Evolutionary conservation across 495 filamentous ascomycete species (phyloP), one percentile per base, ranked within the genome.

Genomic region (Podospora anserina): DNA sequence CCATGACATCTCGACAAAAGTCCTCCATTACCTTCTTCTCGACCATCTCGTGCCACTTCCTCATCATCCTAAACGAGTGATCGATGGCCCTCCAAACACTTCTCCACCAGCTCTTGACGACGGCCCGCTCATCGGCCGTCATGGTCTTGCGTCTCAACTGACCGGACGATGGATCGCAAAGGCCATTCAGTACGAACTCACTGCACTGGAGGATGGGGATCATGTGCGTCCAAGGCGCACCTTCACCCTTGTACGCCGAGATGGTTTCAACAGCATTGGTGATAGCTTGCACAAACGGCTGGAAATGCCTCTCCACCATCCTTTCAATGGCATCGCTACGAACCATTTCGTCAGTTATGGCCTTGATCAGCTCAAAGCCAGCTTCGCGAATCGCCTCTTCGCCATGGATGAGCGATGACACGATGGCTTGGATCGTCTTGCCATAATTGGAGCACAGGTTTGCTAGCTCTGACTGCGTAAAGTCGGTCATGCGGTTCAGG

Each of bases 1-100:
- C 91, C 83, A 98, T 98, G 30, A 90, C 89, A 72, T 97, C 92
- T 69, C 95, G 88, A 73, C 92, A 95, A 71, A 98, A 97, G 62
- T 98, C 91, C 74, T 90, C 87, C 91, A 99, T 91, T 27, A 84
- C 80, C 18, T 83, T 78, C 77, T 91, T 92, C 30, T 94, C 89
- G 66, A 84, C 78, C 11, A 86, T 85, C 26, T 86, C 78, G 63
- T 88, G 88, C 94, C 95, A 99, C 4, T 76, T 77, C 71, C 97
- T 92, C 23, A 92, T 94, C 73, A 87, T 88, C 60, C 86, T 81
- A 74, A 97, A 97, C n/a, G 96, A 91, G 16, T 90, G 87, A 3
- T 87, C 88, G 61, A 97, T 78, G 32, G 85, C 85, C 56, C 86
- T 84, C 95, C 95, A 99, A 69, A 92, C 83, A 61, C 84, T 84